Percentiles rank a stretch among this genome's conserved stretches.
phyloP scores from a whole-genome alignment of 495 filamentous ascomycete genomes.

The Xylaria cubensis region DNA sequence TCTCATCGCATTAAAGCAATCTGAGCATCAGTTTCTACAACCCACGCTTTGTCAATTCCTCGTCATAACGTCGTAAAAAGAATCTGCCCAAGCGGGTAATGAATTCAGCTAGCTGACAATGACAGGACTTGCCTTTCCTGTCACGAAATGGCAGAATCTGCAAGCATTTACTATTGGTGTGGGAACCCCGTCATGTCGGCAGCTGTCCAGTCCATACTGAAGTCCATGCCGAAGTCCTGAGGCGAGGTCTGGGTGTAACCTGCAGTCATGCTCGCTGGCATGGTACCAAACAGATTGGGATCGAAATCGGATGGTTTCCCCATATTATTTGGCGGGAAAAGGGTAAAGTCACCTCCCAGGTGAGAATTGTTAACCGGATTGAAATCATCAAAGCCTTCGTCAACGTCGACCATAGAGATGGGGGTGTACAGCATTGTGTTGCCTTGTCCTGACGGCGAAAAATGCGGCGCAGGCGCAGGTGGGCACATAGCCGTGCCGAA shows the following conservation, averaged over 20 bases:
- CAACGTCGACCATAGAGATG: conserved; percentile 52
- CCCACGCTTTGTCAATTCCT: conserved; percentile 30
- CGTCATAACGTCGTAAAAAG: conserved; percentile 39
- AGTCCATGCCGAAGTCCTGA: conserved; percentile 52
- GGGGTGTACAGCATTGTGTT: conserved; percentile 71
- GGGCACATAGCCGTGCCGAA: conserved; percentile 43
- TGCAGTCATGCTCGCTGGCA: conserved; percentile 46
- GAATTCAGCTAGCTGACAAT: background rate
- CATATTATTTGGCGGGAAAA: conserved; percentile 47
- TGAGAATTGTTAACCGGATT: conserved; percentile 39
- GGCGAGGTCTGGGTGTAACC: conserved; percentile 50
- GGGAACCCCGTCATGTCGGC: conserved; percentile 43
- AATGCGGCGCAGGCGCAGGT: conserved; percentile 53
- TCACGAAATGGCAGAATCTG: conserved; percentile 28
- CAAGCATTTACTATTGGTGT: conserved; percentile 15
- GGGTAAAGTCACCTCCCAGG: conserved; percentile 54
- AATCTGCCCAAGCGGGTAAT: conserved; percentile 4
- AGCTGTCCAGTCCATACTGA: conserved; percentile 47
- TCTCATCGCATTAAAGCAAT: conserved; percentile 28
- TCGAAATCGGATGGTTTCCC: conserved; percentile 35
- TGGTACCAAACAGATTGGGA: conserved; percentile 43
- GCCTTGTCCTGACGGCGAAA: conserved; percentile 68
- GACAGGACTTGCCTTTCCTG: conserved; percentile 1
- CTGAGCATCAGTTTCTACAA: conserved; percentile 28
- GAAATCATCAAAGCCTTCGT: conserved; percentile 60